Conservation (phyloP, 768 basidiomycete genomes). For the Rhizopogon vulgaris region DNA sequence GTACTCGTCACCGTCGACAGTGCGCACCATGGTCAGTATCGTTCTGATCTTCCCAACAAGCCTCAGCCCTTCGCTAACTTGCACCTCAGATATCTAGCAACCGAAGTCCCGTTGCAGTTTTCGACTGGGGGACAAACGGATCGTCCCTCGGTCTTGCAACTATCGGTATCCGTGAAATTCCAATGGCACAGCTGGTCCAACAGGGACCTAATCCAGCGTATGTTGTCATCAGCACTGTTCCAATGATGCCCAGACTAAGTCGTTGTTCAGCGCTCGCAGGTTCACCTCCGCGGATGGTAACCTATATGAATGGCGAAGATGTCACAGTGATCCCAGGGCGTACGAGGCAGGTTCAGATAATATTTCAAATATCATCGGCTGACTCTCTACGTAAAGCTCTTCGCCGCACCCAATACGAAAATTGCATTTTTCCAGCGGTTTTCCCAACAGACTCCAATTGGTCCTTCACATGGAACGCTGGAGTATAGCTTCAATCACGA, state of each 20-base stretch:
- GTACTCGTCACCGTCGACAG: constrained; percentile 12
- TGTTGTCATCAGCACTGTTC: constrained; percentile 10
- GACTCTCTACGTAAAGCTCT: constrained; percentile 11
- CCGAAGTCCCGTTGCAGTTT: constrained; percentile 46
- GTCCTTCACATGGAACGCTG: constrained; percentile 57
- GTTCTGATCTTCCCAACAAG: constrained; percentile 15
- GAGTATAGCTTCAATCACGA: constrained; percentile 60
- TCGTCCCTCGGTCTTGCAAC: constrained; percentile 37
- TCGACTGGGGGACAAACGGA: constrained; percentile 36
- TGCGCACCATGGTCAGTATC: constrained; percentile 21
- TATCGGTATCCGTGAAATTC: constrained; percentile 46
- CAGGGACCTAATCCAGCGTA: constrained; percentile 48
- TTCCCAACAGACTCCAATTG: constrained; percentile 48
- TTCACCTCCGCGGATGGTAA: constrained; percentile 53
- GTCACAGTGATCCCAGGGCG: constrained; percentile 37
- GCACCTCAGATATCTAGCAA: constrained; percentile 31
- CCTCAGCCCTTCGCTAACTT: constrained; percentile 38
- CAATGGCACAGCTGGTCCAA: constrained; percentile 59
- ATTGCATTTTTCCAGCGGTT: constrained; percentile 58
- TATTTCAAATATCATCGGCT: not conserved
- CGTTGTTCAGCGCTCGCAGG: constrained; percentile 44
- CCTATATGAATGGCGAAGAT: constrained; percentile 62
- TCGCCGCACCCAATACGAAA: constrained; percentile 38
- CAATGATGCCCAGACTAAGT: constrained; percentile 10
- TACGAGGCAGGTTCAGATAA: constrained; percentile 50